phyloP scores from a whole-genome alignment of 2,329 filamentous ascomycete genomes.

The Ceratocystis variospora region DNA sequence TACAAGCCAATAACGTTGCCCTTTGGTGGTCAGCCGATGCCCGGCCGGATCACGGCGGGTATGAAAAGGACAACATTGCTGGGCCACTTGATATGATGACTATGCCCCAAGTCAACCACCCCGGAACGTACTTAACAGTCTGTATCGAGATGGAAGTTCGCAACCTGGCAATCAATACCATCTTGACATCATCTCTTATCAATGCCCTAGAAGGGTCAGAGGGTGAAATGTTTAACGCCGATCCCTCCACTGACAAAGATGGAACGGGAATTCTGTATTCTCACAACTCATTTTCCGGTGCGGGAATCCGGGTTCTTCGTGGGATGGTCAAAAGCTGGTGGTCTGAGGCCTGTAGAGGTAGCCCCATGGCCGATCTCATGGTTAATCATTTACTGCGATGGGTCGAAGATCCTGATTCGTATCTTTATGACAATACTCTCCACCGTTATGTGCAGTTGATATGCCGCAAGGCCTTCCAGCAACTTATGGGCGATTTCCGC shows the following conservation, averaged over 20 bases:
- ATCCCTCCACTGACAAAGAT: conserved; percentile 44
- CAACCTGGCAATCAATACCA: conserved; percentile 94
- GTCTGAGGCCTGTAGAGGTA: conserved; percentile 80
- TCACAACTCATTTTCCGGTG: conserved; percentile 66
- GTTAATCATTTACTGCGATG: conserved; percentile 94
- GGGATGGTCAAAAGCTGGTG: conserved; percentile 99
- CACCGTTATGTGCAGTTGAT: conserved; percentile 99
- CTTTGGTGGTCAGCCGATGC: conserved; percentile 91
- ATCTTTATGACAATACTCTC: conserved; percentile 84
- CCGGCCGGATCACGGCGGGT: conserved; percentile 84
- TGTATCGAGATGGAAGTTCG: conserved; percentile 91
- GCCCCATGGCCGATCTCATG: conserved; percentile 91
- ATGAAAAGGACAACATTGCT: conserved; percentile 81
- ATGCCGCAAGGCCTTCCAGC: conserved; percentile 91
- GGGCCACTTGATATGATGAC: conserved; percentile 72
- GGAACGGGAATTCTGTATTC: conserved; percentile 27
- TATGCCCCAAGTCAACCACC: conserved; percentile 87
- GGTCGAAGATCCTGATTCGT: conserved; percentile 87
- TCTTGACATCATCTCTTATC: conserved; percentile 88
- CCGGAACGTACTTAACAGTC: conserved; percentile 86
- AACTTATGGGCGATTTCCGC: conserved; percentile 92
- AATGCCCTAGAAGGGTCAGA: conserved; percentile 90
- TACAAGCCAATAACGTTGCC: conserved; percentile 85
- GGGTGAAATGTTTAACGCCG: conserved; percentile 68
- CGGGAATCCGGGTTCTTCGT: conserved; percentile 75